These are phyloP conservation scores for Syzygium malaccense DNA, from an alignment of 441 rosid species.

Conservation along the genomic window DNA sequence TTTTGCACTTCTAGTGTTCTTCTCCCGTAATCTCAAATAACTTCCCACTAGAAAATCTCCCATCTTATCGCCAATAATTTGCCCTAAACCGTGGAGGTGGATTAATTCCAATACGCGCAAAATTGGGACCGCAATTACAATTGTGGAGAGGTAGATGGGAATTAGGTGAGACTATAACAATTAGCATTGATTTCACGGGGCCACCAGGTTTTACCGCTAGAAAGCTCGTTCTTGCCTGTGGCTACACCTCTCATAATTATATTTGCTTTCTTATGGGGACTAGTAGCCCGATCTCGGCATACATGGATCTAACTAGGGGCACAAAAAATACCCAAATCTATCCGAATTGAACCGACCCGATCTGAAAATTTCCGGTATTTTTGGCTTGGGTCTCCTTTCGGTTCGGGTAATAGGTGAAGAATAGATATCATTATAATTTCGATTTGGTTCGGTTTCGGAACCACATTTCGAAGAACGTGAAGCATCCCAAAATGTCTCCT, in stretches of 20 bases:
- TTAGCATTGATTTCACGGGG: background rate
- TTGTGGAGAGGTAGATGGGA: background rate
- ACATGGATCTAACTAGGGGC: background rate
- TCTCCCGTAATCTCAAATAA: no score
- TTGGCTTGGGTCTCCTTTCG: no score
- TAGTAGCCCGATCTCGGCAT: background rate
- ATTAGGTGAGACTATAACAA: background rate
- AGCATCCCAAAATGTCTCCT: background rate
- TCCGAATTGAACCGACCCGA: no score
- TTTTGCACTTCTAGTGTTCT: no score
- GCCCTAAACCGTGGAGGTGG: background rate
- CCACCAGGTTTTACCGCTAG: background rate
- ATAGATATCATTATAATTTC: no score
- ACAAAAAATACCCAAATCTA: no score
- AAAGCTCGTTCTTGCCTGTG: background rate
- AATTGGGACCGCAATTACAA: background rate
- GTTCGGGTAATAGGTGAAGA: no score
- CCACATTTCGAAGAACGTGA: background rate
- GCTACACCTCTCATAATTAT: background rate
- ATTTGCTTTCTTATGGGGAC: background rate
- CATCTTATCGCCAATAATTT: background rate
- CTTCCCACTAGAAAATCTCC: background rate
- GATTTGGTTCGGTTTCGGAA: no score
- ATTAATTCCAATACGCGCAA: background rate
- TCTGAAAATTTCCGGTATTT: no score